Conservation (phyloP, 352 stramenopile genomes). For the Globisporangium paroecandrum region DNA sequence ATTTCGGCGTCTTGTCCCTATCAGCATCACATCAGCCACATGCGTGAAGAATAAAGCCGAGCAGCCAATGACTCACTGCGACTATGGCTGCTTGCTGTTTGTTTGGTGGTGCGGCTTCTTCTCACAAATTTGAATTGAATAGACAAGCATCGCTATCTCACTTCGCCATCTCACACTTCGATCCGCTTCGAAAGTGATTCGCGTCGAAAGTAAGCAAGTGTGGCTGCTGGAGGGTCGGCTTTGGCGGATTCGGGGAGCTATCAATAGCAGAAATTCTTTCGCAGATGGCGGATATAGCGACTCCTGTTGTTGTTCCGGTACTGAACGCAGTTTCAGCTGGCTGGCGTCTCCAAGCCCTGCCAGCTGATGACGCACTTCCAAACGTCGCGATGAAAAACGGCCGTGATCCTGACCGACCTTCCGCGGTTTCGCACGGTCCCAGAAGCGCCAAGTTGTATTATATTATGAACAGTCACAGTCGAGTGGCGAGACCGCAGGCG, state of each 20-base stretch:
- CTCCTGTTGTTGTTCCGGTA: background rate
- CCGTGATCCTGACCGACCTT: background rate
- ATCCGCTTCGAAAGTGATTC: background rate
- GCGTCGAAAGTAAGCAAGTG: background rate
- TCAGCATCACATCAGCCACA: background rate
- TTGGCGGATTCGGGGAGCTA: constrained; percentile 1
- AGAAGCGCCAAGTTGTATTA: background rate
- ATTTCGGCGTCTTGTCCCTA: background rate
- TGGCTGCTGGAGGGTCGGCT: background rate
- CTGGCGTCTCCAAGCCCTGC: too few relatives aligned
- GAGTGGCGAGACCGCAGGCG: background rate
- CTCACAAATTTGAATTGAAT: constrained; percentile 1
- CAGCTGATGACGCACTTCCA: background rate
- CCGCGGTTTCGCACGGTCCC: background rate
- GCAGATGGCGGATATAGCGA: background rate
- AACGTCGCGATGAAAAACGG: background rate
- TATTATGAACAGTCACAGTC: background rate
- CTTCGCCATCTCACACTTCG: too few relatives aligned
- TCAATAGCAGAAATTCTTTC: background rate
- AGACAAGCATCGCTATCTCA: background rate
- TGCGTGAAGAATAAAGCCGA: background rate
- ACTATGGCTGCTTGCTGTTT: background rate
- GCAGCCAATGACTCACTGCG: background rate
- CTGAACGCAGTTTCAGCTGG: background rate
- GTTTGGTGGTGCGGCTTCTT: background rate